Conservation (phyloP, 2,329 filamentous ascomycete genomes). For the Eutypa lata region DNA sequence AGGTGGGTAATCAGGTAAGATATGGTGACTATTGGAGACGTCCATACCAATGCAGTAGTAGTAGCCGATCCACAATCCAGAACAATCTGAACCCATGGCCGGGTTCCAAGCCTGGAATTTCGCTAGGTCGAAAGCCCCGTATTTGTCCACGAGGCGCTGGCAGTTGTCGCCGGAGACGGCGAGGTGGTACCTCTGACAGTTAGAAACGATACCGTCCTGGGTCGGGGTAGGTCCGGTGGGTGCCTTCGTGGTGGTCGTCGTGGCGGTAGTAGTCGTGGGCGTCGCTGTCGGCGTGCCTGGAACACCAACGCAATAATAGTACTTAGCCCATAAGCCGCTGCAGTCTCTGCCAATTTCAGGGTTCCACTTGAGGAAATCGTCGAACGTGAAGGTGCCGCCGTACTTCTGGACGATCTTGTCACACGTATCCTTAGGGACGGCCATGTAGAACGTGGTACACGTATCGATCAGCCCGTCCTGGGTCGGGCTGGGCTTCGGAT, state of each 20-base stretch:
- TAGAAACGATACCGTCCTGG: neutral
- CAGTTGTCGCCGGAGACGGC: neutral
- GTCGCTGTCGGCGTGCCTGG: neutral
- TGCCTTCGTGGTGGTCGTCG: neutral
- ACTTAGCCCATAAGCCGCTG: neutral
- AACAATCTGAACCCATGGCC: neutral
- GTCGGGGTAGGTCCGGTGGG: no score
- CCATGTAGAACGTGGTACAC: neutral
- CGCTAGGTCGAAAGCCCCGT: neutral
- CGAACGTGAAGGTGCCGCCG: neutral
- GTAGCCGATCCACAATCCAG: neutral
- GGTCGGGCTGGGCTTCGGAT: neutral
- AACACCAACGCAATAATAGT: neutral
- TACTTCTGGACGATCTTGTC: neutral
- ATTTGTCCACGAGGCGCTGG: neutral
- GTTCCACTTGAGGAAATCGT: neutral
- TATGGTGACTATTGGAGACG: no score
- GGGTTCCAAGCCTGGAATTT: neutral
- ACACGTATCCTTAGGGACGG: neutral
- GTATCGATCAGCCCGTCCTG: neutral
- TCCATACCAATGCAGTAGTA: constrained; percentile 1
- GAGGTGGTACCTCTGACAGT: neutral
- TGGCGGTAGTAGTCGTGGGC: neutral
- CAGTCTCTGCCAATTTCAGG: neutral
- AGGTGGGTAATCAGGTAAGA: no score